Percentiles rank a stretch among this genome's conserved stretches.
These are phyloP conservation scores for Fusarium clavum DNA, from an alignment of 2,329 filamentous ascomycete species.

Conservation along the genomic window DNA sequence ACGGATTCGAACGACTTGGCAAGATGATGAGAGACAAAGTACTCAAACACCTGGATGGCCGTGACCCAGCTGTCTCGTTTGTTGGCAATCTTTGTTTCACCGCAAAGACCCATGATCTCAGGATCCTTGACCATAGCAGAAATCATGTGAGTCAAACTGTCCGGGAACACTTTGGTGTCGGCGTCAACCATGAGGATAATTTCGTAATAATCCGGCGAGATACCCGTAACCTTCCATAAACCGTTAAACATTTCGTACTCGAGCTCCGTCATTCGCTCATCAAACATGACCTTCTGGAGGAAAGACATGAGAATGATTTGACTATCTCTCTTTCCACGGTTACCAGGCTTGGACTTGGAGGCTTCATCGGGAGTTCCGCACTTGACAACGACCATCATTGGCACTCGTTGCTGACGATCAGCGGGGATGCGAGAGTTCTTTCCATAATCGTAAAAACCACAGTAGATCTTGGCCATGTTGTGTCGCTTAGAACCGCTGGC, in stretches of 20 bases:
- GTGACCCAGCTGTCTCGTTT: conserved; percentile 95
- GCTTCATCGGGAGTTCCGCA: conserved; percentile 92
- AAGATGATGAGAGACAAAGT: conserved; percentile 98
- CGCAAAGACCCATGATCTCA: conserved; percentile 98
- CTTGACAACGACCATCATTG: conserved; percentile 97
- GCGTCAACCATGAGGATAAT: conserved; percentile 99
- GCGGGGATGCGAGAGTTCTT: conserved; percentile 79
- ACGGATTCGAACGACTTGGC: conserved; percentile 98
- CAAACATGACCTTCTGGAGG: conserved; percentile 99
- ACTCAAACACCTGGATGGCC: conserved; percentile 99
- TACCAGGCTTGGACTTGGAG: conserved; percentile 86
- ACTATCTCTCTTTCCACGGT: conserved; percentile 98
- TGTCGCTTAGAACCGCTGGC: conserved; percentile 96
- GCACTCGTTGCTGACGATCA: conserved; percentile 95
- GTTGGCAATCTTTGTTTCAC: conserved; percentile 99
- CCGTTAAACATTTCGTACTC: conserved; percentile 99
- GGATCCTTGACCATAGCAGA: conserved; percentile 99
- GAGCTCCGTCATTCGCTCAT: conserved; percentile 99
- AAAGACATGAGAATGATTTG: conserved; percentile 99
- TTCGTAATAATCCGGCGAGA: conserved; percentile 98
- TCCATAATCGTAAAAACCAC: conserved; percentile 98
- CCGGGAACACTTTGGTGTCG: conserved; percentile 98
- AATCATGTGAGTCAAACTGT: conserved; percentile 98
- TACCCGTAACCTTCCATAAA: conserved; percentile 97
- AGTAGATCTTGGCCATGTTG: conserved; percentile 99